Evolutionary conservation across 2,329 filamentous ascomycete genomes (phyloP), one percentile per base, ranked within the genome.

Genomic region (Xylariaceae sp.): DNA sequence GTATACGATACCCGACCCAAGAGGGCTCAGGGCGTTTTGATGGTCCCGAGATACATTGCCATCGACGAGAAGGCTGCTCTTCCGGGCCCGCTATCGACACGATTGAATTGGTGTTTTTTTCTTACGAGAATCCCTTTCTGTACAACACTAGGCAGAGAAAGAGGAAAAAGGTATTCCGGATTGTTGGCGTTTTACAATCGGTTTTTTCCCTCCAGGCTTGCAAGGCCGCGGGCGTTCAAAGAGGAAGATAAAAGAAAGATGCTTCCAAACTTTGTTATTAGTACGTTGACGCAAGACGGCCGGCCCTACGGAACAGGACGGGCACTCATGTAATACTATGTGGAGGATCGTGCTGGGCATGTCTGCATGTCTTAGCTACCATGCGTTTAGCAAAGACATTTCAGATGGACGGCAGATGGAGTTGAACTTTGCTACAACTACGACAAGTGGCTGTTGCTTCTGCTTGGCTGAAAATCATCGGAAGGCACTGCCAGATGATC

Each of bases 311-410:
- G 37, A 37, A 46, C 33, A 30, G 33, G n/a, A n/a, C n/a, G 32
- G 33, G 30, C 18, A 29, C 35, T 28, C 27, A 27, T 43, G 49
- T 48, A 50, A 46, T 52, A 53, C 42, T 47, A 40, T 28, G 45
- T 36, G 31, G 33, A 43, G 38, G 41, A 40, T 27, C 34, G 37
- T 44, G 31, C 31, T 23, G 38, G 26, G 27, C 41, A 23, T 29
- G 23, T 17, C 27, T 28, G 27, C 41, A 23, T 29, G 23, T 17
- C 27, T 28, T 21, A 16, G 44, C 30, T 27, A 31, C 13, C 16
- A 11, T 19, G 21, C n/a, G n/a, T n/a, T n/a, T n/a, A n/a, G n/a
- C n/a, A n/a, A n/a, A n/a, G n/a, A n/a, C n/a, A n/a, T n/a, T n/a
- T 5, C 12, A 18, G 23, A 29, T 26, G 29, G 9, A 30, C 7